These are phyloP conservation scores for Lactifluus subvellereus DNA, from an alignment of 768 basidiomycete genomes.

Conservation along the genomic window DNA sequence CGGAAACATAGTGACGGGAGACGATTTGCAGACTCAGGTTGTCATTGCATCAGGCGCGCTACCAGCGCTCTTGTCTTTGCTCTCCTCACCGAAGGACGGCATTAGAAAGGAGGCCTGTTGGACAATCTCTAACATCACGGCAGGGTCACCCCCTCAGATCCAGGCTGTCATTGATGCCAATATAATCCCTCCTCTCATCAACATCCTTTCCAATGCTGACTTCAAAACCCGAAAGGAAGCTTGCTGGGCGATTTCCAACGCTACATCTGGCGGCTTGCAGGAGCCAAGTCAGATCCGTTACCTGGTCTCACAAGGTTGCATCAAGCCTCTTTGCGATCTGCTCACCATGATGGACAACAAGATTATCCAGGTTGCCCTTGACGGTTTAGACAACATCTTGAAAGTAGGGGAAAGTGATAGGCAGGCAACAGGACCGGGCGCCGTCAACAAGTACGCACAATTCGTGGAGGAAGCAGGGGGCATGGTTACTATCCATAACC, in stretches of 20 bases:
- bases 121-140: constrained; percentile 99
- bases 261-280: constrained; percentile 94
- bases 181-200: constrained; percentile 96
- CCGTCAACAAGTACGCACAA: constrained; percentile 86
- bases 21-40: constrained; percentile 98
- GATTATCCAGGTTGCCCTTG: constrained; percentile 96
- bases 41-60: constrained; percentile 98
- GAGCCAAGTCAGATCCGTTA: constrained; percentile 97
- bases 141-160: constrained; percentile 94
- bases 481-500: constrained; percentile 98
- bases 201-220: constrained; percentile 95
- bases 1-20: constrained; percentile 98
- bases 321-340: constrained; percentile 96
- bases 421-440: constrained; percentile 71
- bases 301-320: constrained; percentile 95
- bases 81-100: constrained; percentile 96
- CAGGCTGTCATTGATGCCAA: constrained; percentile 97
- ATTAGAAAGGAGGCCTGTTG: constrained; percentile 99
- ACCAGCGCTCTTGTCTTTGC: constrained; percentile 84
- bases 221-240: constrained; percentile 99
- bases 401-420: constrained; percentile 98
- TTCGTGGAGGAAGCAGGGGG: constrained; percentile 98
- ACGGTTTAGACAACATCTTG: constrained; percentile 96
- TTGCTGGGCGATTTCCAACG: constrained; percentile 99
- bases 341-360: constrained; percentile 99